Conservation (phyloP, 345 rosid species). For the Alliaria petiolata region DNA sequence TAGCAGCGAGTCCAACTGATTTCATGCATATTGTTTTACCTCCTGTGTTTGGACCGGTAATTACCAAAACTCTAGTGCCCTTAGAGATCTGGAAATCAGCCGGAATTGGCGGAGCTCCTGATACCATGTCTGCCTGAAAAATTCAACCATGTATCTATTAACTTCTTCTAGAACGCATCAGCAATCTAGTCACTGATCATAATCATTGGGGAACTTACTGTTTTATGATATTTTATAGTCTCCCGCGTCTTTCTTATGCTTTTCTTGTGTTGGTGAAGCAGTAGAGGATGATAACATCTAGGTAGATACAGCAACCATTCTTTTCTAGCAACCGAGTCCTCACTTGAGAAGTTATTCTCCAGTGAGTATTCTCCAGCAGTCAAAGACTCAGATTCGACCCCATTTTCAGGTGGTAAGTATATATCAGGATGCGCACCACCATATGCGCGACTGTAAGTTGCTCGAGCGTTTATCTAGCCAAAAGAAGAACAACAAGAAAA, state of each 20-base stretch:
- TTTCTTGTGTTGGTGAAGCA: constrained; percentile 78
- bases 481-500: no score
- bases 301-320: constrained; percentile 82
- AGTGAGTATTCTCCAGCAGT: constrained; percentile 25
- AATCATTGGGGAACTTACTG: constrained; percentile 39
- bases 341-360: constrained; percentile 26
- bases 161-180: constrained; percentile 7
- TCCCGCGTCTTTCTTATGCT: constrained; percentile 46
- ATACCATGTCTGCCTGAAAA: constrained; percentile 48
- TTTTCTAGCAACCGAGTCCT: constrained; percentile 33
- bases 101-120: constrained; percentile 65
- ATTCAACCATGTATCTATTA: constrained; percentile 7
- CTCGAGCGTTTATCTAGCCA: constrained; percentile 83
- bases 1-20: constrained; percentile 87
- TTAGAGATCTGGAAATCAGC: constrained; percentile 63
- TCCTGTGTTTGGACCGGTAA: constrained; percentile 97
- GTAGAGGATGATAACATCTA: constrained; percentile 78
- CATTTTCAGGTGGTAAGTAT: constrained; percentile 52
- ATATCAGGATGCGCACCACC: constrained; percentile 72
- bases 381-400: constrained; percentile 31
- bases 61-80: constrained; percentile 70
- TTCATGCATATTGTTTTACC: constrained; percentile 93
- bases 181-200: background rate
- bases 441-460: constrained; percentile 68
- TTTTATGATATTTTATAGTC: constrained; percentile 43